Evolutionary conservation across 148 eudicot species (phyloP), one percentile per base, ranked within the genome.

Genomic region (Nyssa sinensis): DNA sequence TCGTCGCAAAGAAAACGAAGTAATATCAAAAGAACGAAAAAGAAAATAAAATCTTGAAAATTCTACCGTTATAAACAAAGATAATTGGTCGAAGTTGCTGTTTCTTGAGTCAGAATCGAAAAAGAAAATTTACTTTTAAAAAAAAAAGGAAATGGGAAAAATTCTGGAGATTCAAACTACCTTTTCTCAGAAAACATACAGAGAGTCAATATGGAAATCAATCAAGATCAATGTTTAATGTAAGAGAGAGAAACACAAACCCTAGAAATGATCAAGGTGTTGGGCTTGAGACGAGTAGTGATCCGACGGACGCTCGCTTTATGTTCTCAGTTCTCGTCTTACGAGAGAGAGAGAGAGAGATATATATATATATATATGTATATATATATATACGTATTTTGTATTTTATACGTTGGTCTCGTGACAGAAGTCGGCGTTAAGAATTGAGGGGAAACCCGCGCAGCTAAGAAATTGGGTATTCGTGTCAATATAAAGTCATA

Each of bases 401-500:
- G 25, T 19, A n/a, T n/a, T n/a, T n/a, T n/a, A 55, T 23, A 17
- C n/a, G 25, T 55, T 21, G 24, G 17, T 25, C 6, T 11, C 3
- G 28, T 3, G 28, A 58, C 23, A 34, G 23, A 25, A 60, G 74
- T 35, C 74, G 66, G 66, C 11, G 66, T 49, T 25, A 58, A 6
- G 66, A 58, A 37, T 37, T n/a, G n/a, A n/a, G n/a, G 1, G 35
- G 17, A 71, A 27, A 60, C 33, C 74, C 10, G 3, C 4, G 64
- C 32, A 2, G 75, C 57, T 28, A 72, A 72, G 75, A 28, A 10
- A 60, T 5, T 41, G 67, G 75, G 59, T 29, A 72, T 19, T 41
- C 3, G 32, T 5, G 67, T 31, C 27, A 67, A 19, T 67, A 27
- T 14, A 7, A 2, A 21, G 3, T 6, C 53, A 0, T 3, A 2